Conservation (phyloP, 83 land plant genomes). For the Thuja plicata region DNA sequence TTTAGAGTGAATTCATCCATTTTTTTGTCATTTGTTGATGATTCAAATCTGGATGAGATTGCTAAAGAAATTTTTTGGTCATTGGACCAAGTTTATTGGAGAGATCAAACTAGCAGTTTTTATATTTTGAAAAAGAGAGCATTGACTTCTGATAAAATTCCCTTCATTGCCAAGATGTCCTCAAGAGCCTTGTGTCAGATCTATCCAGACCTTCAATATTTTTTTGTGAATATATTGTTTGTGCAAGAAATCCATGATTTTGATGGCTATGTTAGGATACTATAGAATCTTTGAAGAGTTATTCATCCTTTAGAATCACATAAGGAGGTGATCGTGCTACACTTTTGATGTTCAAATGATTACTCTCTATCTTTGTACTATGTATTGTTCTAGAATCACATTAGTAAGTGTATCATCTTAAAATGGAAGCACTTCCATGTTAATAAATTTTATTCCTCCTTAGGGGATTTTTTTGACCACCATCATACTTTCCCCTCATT, state of each 20-base stretch:
- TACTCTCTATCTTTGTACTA: not conserved
- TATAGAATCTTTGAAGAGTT: slow-evolving; percentile 42
- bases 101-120: slow-evolving; percentile 65
- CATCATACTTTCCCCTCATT: no score
- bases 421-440: no score
- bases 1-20: slow-evolving; percentile 52
- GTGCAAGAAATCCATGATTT: slow-evolving; percentile 55
- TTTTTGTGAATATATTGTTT: slow-evolving; percentile 67
- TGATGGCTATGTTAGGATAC: slow-evolving; percentile 45
- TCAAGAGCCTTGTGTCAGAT: slow-evolving; percentile 29
- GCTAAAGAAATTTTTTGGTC: slow-evolving; percentile 49
- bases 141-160: not conserved
- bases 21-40: slow-evolving; percentile 53
- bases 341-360: not conserved
- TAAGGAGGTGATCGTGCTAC: slow-evolving; percentile 37
- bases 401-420: no score
- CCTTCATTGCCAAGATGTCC: not conserved
- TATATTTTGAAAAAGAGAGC: slow-evolving; percentile 22
- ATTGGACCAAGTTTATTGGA: slow-evolving; percentile 67
- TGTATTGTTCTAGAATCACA: not conserved
- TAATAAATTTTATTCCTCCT: no score
- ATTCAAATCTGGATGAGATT: slow-evolving; percentile 28
- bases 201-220: slow-evolving; percentile 69
- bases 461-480: no score
- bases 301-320: slow-evolving; percentile 58